Evolutionary conservation across 2,329 filamentous ascomycete species (phyloP).

Genomic region (Xenoacremonium recifei): DNA sequence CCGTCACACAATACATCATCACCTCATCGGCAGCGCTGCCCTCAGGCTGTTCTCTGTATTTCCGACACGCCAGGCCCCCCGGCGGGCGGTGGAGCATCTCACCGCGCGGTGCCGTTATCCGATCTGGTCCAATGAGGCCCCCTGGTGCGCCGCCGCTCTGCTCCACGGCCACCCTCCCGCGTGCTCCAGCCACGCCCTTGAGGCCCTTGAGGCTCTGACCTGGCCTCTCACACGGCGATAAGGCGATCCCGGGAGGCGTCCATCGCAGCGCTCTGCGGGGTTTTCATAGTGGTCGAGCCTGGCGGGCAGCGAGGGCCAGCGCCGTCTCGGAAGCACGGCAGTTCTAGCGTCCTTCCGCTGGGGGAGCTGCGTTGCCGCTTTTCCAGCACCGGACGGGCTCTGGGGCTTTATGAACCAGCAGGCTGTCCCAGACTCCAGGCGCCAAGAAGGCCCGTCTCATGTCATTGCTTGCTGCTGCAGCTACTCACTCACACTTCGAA

Average conservation of each 20-base stretch:
- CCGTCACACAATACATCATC: too few species aligned
- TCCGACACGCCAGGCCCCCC: too few species aligned
- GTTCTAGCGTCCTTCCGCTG: neutral
- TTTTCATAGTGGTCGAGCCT: neutral
- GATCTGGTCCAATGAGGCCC: slow-evolving; percentile 28
- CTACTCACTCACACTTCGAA: too few species aligned
- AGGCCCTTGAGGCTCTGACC: neutral
- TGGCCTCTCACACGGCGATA: neutral
- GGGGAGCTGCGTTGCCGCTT: neutral
- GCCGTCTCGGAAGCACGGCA: slow-evolving; percentile 28
- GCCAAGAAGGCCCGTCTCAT: too few species aligned
- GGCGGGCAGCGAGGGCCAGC: slow-evolving; percentile 10
- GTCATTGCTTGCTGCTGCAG: too few species aligned
- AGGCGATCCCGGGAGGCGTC: neutral
- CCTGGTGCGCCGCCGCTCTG: slow-evolving; percentile 24
- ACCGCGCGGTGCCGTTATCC: slow-evolving; percentile 29
- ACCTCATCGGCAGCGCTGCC: neutral
- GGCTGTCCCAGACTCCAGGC: too few species aligned
- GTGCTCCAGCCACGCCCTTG: neutral
- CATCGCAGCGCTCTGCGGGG: neutral
- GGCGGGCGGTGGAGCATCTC: too few species aligned
- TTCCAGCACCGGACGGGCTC: neutral
- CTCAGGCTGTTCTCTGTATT: too few species aligned
- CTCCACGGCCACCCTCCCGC: neutral
- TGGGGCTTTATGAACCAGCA: neutral